A percentile compares a stretch with the other conserved stretches of the same genome.
Conservation (phyloP, 2,329 filamentous ascomycete genomes). For the Microsporum ferrugineum region DNA sequence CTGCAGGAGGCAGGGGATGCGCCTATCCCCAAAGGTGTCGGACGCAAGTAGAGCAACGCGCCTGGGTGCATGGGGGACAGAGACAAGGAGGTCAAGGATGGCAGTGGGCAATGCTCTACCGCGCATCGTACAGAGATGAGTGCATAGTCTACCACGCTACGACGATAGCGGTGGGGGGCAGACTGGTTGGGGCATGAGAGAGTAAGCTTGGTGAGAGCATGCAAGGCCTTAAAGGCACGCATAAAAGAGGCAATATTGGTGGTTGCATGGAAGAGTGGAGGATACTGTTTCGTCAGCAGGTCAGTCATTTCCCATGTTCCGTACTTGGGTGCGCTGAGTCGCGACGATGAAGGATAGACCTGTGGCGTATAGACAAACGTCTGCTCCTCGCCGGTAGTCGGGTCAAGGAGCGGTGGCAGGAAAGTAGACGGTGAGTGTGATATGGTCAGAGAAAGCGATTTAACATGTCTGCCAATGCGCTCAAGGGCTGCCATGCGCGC, state of each 20-base stretch:
- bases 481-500: constrained; percentile 62
- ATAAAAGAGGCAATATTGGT: constrained; percentile 81
- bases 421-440: constrained; percentile 69
- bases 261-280: constrained; percentile 77
- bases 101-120: constrained; percentile 59
- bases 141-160: constrained; percentile 74
- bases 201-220: constrained; percentile 60
- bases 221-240: constrained; percentile 56
- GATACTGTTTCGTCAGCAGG: constrained; percentile 74
- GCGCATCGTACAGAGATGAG: constrained; percentile 78
- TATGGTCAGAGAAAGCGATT: constrained; percentile 65
- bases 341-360: constrained; percentile 47
- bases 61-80: constrained; percentile 63
- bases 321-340: constrained; percentile 56
- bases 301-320: constrained; percentile 68
- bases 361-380: constrained; percentile 73
- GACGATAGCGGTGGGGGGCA: constrained; percentile 56
- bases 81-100: constrained; percentile 56
- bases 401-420: constrained; percentile 72
- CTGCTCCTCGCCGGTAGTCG: constrained; percentile 63
- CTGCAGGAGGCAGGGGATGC: constrained; percentile 58
- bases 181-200: constrained; percentile 66
- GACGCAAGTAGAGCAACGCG: constrained; percentile 66
- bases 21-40: constrained; percentile 57
- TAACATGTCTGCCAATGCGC: constrained; percentile 66